Conservation (phyloP, 768 basidiomycete genomes). For the Boletus tomentosulus region DNA sequence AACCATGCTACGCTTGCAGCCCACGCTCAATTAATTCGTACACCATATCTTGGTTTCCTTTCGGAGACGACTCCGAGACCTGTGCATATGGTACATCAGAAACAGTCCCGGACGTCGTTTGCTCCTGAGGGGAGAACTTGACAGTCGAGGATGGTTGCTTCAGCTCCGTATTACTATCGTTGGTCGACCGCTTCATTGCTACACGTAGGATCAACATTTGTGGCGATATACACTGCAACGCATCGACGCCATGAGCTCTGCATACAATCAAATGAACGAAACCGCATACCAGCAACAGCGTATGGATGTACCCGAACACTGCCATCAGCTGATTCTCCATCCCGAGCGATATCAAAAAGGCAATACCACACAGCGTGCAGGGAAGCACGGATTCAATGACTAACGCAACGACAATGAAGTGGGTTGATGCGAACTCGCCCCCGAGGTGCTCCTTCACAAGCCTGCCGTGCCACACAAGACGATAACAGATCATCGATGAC, state of each 20-base stretch:
- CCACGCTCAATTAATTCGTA: too few relatives aligned
- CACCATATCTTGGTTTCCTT: too few relatives aligned
- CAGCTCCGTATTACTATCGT: constrained; percentile 3
- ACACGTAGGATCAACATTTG: constrained; percentile 14
- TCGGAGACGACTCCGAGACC: too few relatives aligned
- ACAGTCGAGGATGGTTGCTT: neutral
- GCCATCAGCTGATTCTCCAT: neutral
- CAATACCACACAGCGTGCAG: constrained; percentile 3
- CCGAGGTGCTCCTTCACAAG: constrained; percentile 1
- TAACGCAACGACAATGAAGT: constrained; percentile 4
- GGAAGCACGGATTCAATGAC: constrained; percentile 17
- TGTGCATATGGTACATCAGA: too few relatives aligned
- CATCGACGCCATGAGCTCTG: neutral
- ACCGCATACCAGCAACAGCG: constrained; percentile 6
- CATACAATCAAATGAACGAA: neutral
- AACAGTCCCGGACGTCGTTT: neutral
- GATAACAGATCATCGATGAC: constrained; percentile 11
- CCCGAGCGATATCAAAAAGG: constrained; percentile 5
- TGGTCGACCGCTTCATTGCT: constrained; percentile 4
- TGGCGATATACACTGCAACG: constrained; percentile 11
- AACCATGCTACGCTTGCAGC: too few relatives aligned
- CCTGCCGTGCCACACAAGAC: neutral
- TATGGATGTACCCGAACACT: neutral
- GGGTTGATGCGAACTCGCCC: neutral
- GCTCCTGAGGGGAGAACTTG: constrained; percentile 4